Percentiles rank a stretch among this genome's conserved stretches.
phyloP scores from a whole-genome alignment of 106 monocot genomes.

The Allium sativum region DNA sequence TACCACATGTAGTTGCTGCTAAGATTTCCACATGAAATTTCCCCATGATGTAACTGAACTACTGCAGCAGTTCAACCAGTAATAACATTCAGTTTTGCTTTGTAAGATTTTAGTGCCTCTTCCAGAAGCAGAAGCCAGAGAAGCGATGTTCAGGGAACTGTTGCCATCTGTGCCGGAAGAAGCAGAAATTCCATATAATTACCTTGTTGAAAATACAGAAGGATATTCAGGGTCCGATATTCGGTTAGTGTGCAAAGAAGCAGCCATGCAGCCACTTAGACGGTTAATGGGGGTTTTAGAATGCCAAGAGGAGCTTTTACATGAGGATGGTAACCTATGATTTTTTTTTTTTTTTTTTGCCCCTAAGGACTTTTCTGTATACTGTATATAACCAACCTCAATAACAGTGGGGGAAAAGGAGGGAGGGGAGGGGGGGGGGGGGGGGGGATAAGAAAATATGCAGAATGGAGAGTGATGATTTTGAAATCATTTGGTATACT shows the following conservation, averaged over 20 bases:
- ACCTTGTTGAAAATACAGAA: constrained; percentile 74
- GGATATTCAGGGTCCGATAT: constrained; percentile 98
- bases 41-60: too few relatives aligned
- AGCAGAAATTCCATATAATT: constrained; percentile 40
- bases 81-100: not conserved
- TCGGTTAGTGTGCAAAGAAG: constrained; percentile 92
- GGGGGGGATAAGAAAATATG: too few relatives aligned
- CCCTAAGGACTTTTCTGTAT: not conserved
- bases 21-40: too few relatives aligned
- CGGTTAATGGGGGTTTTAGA: constrained; percentile 70
- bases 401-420: too few relatives aligned
- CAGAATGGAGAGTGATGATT: too few relatives aligned
- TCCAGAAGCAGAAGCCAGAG: constrained; percentile 85
- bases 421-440: too few relatives aligned
- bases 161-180: constrained; percentile 40
- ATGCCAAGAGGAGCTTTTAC: constrained; percentile 23
- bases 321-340: constrained; percentile 59
- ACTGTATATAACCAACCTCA: too few relatives aligned
- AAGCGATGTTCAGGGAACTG: constrained; percentile 83
- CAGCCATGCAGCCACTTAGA: constrained; percentile 96
- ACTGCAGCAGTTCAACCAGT: too few relatives aligned
- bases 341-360: not conserved
- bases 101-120: constrained; percentile 89
- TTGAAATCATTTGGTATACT: too few relatives aligned
- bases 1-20: too few relatives aligned